phyloP scores from a whole-genome alignment of 163 green algal species.

The Scenedesmus sp. region DNA sequence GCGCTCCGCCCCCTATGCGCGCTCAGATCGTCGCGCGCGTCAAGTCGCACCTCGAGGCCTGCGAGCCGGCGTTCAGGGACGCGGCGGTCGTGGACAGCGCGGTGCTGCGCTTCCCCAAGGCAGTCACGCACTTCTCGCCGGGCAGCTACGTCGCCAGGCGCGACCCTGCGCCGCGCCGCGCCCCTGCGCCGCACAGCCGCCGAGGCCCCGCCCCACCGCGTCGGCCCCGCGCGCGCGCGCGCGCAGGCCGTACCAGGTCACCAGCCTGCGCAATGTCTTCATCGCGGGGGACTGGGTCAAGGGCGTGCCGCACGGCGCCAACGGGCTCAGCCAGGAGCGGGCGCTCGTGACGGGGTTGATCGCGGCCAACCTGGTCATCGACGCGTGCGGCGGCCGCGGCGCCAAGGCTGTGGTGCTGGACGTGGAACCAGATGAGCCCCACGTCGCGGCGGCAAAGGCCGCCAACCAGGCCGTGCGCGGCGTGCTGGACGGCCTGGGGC shows the following conservation, averaged over 20 bases:
- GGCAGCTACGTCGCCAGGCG: conserved; percentile 67
- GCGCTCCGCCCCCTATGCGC: too few relatives aligned
- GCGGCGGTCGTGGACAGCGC: conserved; percentile 78
- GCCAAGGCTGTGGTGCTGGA: conserved; percentile 60
- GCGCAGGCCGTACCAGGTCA: conserved; percentile 68
- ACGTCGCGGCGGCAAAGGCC: conserved; percentile 75
- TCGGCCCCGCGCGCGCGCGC: conserved; percentile 62
- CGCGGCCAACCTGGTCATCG: conserved; percentile 89
- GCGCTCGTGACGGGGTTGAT: conserved; percentile 90
- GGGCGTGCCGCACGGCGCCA: conserved; percentile 84
- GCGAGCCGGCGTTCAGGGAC: conserved; percentile 81
- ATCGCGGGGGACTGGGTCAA: conserved; percentile 92
- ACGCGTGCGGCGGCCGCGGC: conserved; percentile 65
- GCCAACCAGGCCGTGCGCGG: conserved; percentile 40
- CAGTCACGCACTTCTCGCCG: conserved; percentile 91
- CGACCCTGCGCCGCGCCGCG: conserved; percentile 47
- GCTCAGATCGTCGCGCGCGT: too few relatives aligned
- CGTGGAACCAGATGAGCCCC: conserved; percentile 84
- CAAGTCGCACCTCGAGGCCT: conserved; percentile 42
- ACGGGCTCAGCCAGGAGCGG: conserved; percentile 88
- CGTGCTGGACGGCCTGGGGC: conserved; percentile 42
- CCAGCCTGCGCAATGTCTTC: conserved; percentile 63
- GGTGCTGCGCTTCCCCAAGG: conserved; percentile 84
- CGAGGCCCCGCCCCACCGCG: neutral
- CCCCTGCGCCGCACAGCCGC: neutral